These are phyloP conservation scores for Saussurea involucrata DNA, from an alignment of 129 eudicot species.

Conservation along the genomic window DNA sequence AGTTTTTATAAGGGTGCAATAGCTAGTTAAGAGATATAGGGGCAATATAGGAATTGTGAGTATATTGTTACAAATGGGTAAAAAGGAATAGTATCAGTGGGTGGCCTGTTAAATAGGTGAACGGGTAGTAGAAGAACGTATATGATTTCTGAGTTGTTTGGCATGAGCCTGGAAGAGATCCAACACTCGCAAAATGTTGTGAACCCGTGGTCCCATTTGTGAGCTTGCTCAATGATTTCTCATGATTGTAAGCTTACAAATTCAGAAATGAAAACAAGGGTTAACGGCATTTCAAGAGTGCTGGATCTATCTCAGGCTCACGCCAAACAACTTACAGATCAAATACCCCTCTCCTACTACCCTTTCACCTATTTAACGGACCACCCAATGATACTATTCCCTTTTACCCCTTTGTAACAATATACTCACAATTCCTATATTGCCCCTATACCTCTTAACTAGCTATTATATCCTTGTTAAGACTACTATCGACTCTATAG, in stretches of 20 bases:
- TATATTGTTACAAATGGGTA: neutral
- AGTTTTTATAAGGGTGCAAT: neutral
- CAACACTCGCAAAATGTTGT: neutral
- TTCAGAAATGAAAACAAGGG: neutral
- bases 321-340: neutral
- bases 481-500: too few relatives aligned
- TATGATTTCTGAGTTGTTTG: neutral
- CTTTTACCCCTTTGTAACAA: neutral
- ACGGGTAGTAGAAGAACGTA: neutral
- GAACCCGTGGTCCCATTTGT: neutral
- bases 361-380: neutral
- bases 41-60: neutral
- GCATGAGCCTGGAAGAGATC: neutral
- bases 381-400: neutral
- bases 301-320: neutral
- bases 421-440: neutral
- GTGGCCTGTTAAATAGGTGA: neutral
- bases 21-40: neutral
- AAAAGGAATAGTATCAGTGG: neutral
- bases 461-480: neutral
- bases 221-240: too few relatives aligned
- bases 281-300: neutral
- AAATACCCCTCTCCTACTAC: neutral
- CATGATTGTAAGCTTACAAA: neutral
- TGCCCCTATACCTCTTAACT: neutral